Evolutionary conservation across 2,329 filamentous ascomycete genomes (phyloP).

Genomic region (Claviceps digitariae): DNA sequence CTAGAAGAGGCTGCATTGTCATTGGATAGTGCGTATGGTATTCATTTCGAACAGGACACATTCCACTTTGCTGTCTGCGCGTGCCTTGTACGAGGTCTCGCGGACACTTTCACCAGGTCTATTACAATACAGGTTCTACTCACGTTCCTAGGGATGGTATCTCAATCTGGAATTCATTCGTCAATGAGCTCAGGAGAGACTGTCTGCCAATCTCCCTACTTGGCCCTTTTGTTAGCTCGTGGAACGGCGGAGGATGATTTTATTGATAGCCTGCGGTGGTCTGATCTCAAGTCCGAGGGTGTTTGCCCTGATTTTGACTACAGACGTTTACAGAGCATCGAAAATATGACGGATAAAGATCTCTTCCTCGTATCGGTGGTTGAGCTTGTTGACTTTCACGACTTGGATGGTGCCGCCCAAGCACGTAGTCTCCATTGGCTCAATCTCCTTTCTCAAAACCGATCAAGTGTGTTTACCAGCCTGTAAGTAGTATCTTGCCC

Average conservation of each 20-base stretch:
- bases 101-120: constrained; percentile 45
- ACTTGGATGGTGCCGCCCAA: constrained; percentile 49
- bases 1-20: constrained; percentile 49
- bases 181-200: constrained; percentile 6
- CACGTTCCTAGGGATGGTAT: constrained; percentile 38
- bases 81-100: constrained; percentile 49
- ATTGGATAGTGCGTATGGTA: constrained; percentile 51
- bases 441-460: constrained; percentile 37
- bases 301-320: constrained; percentile 13
- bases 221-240: constrained; percentile 45
- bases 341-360: constrained; percentile 44
- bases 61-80: constrained; percentile 57
- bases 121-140: constrained; percentile 47
- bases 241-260: constrained; percentile 44
- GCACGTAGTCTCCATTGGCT: constrained; percentile 46
- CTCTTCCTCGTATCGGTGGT: constrained; percentile 50
- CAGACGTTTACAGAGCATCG: constrained; percentile 19
- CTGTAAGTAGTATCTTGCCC: constrained; percentile 36
- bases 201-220: constrained; percentile 39
- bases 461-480: constrained; percentile 43
- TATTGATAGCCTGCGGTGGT: constrained; percentile 48
- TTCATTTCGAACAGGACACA: constrained; percentile 49
- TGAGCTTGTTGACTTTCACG: constrained; percentile 52
- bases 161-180: constrained; percentile 7
- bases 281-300: constrained; percentile 34